Conservation (phyloP, 2,329 filamentous ascomycete species). For the Alternaria solani region DNA sequence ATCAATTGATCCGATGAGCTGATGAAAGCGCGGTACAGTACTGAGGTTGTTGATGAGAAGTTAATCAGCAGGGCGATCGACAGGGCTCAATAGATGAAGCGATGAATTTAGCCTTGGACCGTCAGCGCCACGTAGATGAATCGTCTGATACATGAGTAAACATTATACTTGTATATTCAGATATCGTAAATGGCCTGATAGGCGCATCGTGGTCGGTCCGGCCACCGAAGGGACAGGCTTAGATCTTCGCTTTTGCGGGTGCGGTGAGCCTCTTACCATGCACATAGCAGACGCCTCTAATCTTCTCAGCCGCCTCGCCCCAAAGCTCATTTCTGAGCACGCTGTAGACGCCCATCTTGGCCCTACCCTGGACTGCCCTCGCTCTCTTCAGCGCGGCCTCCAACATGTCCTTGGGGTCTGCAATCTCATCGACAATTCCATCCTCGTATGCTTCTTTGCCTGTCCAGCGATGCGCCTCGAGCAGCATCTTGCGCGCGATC, state of each 20-base stretch:
- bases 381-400: slow-evolving; percentile 58
- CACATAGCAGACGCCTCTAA: slow-evolving; percentile 63
- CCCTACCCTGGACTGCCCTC: slow-evolving; percentile 53
- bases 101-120: slow-evolving; percentile 32
- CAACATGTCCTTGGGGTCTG: slow-evolving; percentile 57
- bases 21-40: not conserved
- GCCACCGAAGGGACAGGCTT: not conserved
- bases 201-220: not conserved
- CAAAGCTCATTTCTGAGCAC: slow-evolving; percentile 61
- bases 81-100: slow-evolving; percentile 27
- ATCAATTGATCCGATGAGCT: not conserved
- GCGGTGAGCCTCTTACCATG: slow-evolving; percentile 56
- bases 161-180: not conserved
- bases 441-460: slow-evolving; percentile 60
- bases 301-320: slow-evolving; percentile 61
- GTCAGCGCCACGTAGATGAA: slow-evolving; percentile 20
- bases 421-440: slow-evolving; percentile 63
- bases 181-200: not conserved
- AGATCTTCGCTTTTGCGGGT: slow-evolving; percentile 60
- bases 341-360: slow-evolving; percentile 62
- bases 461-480: slow-evolving; percentile 65
- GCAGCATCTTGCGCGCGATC: slow-evolving; percentile 64
- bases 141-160: slow-evolving; percentile 17
- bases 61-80: slow-evolving; percentile 21
- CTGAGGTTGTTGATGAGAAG: not conserved